Base-by-base conservation (phyloP, 1,284 basidiomycete genomes). In the Trichosporon faecale region DNA sequence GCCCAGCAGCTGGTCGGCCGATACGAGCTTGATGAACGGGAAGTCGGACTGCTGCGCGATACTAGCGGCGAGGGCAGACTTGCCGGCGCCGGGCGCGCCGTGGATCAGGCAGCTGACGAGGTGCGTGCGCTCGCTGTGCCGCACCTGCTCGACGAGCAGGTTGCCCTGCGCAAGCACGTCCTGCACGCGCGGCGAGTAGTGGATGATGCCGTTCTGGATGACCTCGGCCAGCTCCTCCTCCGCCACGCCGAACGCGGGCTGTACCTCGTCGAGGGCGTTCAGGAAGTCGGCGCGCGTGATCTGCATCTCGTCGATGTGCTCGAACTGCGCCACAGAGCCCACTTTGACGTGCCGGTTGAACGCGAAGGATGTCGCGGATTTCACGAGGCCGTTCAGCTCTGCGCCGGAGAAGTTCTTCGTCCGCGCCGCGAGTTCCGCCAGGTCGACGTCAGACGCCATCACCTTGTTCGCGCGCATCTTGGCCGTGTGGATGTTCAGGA, bases 351-450 rank as follows among this genome's bases (percentile, higher is more conserved):
- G 96, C 67, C 96, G 88, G 79, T 94, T 97, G 86, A 99, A 97
- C 16, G 97, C 96, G 79, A 97, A 99, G 88, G 91, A 94, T 0
- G 97, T 96, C 35, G 96, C 97, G 77, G 94, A 96, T 87, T 98
- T 99, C 80, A 99, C 92, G 66, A 99, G 86, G 79, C 97, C 97
- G 67, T 90, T 90, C 73, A 99, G 93, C 85, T 99, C 97, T 16
- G 97, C 97, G 74, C 97, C 97, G 4, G 92, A 94, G 81, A 98
- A 99, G 86, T 99, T 99, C 87, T 98, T 99, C 66, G 96, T 98
- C 61, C 89, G 75, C 11, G 86, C 82, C 0, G 97, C 93, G 23
- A 99, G 88, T 82, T 98, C 94, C 5, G 82, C 79, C 14, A 99
- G 84, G 82, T 95, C 88, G 66, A 99, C 97, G 77, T 98, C 93